These are phyloP conservation scores for Picocystis salinarum DNA, from an alignment of 139 green algal genomes.

Conservation along the genomic window DNA sequence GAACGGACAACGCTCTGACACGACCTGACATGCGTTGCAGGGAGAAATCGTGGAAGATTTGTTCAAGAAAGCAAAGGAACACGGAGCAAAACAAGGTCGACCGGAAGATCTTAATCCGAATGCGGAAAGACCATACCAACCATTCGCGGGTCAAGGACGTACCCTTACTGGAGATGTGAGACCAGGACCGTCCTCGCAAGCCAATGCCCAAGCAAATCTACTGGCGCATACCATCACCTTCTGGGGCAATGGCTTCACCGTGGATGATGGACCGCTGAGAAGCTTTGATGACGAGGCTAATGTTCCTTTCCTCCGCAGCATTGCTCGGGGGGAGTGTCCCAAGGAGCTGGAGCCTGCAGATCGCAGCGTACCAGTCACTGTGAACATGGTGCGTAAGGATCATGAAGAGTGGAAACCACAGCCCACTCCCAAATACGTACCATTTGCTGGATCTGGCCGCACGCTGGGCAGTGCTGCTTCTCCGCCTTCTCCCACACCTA, in stretches of 20 bases:
- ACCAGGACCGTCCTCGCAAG: neutral
- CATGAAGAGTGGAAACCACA: slow-evolving; percentile 41
- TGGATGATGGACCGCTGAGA: slow-evolving; percentile 39
- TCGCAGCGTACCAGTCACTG: slow-evolving; percentile 26
- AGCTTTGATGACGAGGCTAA: slow-evolving; percentile 50
- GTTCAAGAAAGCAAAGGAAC: slow-evolving; percentile 33
- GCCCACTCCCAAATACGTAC: slow-evolving; percentile 27
- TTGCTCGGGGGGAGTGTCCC: slow-evolving; percentile 20
- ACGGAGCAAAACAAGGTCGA: slow-evolving; percentile 34
- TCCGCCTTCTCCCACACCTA: neutral
- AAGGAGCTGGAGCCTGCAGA: slow-evolving; percentile 18
- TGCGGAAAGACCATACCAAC: slow-evolving; percentile 7
- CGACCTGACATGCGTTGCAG: too few relatives aligned
- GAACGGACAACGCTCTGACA: too few relatives aligned
- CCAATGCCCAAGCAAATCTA: neutral
- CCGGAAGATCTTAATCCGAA: slow-evolving; percentile 15
- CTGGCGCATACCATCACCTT: slow-evolving; percentile 52
- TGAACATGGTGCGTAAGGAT: slow-evolving; percentile 68
- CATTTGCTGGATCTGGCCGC: slow-evolving; percentile 41
- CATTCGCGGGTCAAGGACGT: slow-evolving; percentile 33
- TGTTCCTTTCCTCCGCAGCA: slow-evolving; percentile 22
- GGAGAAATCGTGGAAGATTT: slow-evolving; percentile 25
- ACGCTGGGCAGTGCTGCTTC: slow-evolving; percentile 22
- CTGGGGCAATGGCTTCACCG: slow-evolving; percentile 62
- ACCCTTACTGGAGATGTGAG: slow-evolving; percentile 36